Conservation (phyloP, 257 asterid genomes). For the Cruciata laevipes region DNA sequence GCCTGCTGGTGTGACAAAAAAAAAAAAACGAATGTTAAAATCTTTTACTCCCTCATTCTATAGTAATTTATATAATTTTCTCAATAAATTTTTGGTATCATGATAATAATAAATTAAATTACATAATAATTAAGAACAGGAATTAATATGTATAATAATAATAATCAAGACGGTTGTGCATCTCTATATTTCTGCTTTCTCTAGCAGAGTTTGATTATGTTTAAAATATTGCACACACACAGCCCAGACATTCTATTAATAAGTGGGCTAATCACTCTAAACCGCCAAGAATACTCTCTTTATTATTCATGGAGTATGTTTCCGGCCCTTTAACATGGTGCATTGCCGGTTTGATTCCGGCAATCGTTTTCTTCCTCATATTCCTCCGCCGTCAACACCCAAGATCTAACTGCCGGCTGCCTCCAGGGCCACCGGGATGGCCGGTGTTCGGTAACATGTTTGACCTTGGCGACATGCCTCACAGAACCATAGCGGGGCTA, state of each 20-base stretch:
- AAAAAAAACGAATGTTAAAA: too few species aligned
- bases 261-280: neutral
- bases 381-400: neutral
- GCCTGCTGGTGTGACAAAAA: too few species aligned
- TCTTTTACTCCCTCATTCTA: too few species aligned
- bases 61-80: too few species aligned
- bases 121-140: too few species aligned
- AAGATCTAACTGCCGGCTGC: slow-evolving; percentile 2
- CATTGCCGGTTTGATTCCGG: slow-evolving; percentile 3
- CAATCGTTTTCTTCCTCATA: neutral
- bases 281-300: neutral
- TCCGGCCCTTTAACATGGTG: neutral
- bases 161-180: too few species aligned
- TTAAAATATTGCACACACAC: too few species aligned
- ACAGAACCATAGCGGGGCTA: slow-evolving; percentile 23
- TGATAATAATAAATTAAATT: too few species aligned
- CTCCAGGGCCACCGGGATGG: slow-evolving; percentile 23
- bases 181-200: too few species aligned
- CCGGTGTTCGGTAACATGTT: slow-evolving; percentile 29
- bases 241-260: neutral
- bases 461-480: slow-evolving; percentile 24
- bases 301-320: slow-evolving; percentile 12
- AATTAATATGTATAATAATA: too few species aligned
- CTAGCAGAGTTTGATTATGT: too few species aligned
- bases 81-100: too few species aligned